Conservation (phyloP, 495 filamentous ascomycete genomes). For the Chaetomium cochliodes region DNA sequence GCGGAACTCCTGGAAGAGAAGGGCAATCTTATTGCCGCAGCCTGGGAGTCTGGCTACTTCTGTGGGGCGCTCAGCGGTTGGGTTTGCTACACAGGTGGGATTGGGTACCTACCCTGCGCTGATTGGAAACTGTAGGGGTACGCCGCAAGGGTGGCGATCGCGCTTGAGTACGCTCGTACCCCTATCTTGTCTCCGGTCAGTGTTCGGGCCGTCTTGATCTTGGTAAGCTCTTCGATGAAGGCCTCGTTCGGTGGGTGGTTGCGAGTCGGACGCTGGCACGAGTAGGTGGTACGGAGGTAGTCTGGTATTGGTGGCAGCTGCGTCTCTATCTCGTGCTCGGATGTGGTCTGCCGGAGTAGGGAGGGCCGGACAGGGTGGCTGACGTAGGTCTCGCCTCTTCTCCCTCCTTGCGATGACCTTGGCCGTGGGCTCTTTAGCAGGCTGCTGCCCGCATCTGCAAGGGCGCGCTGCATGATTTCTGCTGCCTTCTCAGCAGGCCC, state of each 20-base stretch:
- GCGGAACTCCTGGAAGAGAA: conserved; percentile 75
- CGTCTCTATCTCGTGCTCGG: conserved; percentile 59
- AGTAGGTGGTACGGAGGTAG: conserved; percentile 71
- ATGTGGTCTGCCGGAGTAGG: conserved; percentile 61
- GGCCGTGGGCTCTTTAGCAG: conserved; percentile 17
- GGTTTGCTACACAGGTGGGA: background rate
- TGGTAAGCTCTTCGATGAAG: conserved; percentile 74
- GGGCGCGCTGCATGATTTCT: conserved; percentile 37
- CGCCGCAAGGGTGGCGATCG: conserved; percentile 77
- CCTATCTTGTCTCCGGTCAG: conserved; percentile 75
- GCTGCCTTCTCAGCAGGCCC: conserved; percentile 23
- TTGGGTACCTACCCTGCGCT: conserved; percentile 34
- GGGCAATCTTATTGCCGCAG: conserved; percentile 76
- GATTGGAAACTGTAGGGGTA: conserved; percentile 61
- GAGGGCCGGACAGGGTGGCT: conserved; percentile 23
- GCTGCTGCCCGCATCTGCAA: conserved; percentile 30
- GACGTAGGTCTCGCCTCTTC: conserved; percentile 13
- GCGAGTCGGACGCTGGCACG: conserved; percentile 79
- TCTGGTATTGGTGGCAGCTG: conserved; percentile 61
- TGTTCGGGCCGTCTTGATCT: conserved; percentile 67
- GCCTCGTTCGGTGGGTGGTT: conserved; percentile 65
- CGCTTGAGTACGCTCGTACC: conserved; percentile 81
- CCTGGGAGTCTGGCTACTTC: conserved; percentile 76
- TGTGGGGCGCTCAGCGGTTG: conserved; percentile 29
- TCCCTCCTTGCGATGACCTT: conserved; percentile 24